Evolutionary conservation across 1,139 yeast genomes (phyloP).

Genomic region (Hyphopichia buzzinii): DNA sequence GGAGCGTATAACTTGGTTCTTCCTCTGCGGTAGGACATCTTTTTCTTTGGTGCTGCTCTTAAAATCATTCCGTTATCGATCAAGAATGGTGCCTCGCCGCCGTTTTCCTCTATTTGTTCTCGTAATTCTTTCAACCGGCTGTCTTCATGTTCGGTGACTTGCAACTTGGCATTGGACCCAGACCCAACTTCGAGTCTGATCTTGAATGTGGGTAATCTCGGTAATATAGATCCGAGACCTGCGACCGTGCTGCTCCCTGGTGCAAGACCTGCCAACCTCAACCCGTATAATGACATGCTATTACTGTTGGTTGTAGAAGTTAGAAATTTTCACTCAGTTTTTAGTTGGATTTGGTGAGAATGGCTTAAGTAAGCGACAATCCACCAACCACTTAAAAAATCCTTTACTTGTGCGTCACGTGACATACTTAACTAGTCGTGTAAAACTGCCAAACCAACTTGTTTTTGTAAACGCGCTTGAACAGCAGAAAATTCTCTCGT

Average conservation of each 20-base stretch:
- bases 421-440: slow-evolving; percentile 4
- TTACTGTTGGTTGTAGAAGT: no score
- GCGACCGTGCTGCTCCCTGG: slow-evolving; percentile 10
- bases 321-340: no score
- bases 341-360: no score
- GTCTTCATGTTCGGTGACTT: slow-evolving; percentile 14
- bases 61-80: slow-evolving; percentile 63
- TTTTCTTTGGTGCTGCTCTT: slow-evolving; percentile 91
- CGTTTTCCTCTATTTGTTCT: slow-evolving; percentile 26
- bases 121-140: slow-evolving; percentile 30
- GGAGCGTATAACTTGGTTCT: slow-evolving; percentile 82
- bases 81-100: slow-evolving; percentile 33
- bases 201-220: slow-evolving; percentile 22
- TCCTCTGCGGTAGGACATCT: slow-evolving; percentile 80
- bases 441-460: not conserved
- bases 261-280: not conserved
- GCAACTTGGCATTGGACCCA: slow-evolving; percentile 4
- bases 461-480: slow-evolving; percentile 6
- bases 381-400: no score
- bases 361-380: no score
- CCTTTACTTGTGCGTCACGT: no score
- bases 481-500: not conserved
- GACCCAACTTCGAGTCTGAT: slow-evolving; percentile 6
- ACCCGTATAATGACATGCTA: not conserved
- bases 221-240: slow-evolving; percentile 11